Evolutionary conservation across 345 rosid genomes (phyloP).

Genomic region (Gossypium raimondii): DNA sequence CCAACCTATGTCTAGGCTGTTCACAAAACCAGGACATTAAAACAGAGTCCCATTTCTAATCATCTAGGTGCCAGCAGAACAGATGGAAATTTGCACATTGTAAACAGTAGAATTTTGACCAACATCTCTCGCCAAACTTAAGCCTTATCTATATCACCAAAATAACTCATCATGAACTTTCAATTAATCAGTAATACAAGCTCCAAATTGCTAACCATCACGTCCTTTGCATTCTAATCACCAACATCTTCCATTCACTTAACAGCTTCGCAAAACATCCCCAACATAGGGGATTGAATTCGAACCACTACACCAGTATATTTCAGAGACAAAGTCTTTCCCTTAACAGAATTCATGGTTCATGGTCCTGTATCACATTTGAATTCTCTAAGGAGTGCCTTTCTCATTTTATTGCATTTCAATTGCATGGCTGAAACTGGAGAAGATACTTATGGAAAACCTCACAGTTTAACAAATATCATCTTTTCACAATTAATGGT

Average conservation of each 20-base stretch:
- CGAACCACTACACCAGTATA: not conserved
- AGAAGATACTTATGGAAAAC: conserved; percentile 11
- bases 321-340: not conserved
- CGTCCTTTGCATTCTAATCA: not conserved
- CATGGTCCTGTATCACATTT: not conserved
- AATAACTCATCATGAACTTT: not conserved
- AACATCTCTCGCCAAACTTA: not conserved
- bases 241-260: conserved; percentile 3
- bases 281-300: not conserved
- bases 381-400: conserved; percentile 4
- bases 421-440: not conserved
- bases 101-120: not conserved
- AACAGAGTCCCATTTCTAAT: conserved; percentile 4
- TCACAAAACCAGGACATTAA: conserved; percentile 11
- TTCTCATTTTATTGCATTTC: conserved; percentile 9
- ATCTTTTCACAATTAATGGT: conserved; percentile 10
- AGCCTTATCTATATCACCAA: conserved; percentile 1
- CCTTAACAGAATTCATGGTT: not conserved
- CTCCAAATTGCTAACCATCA: conserved; percentile 6
- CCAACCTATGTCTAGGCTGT: conserved; percentile 22
- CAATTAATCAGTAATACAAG: not conserved
- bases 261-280: not conserved
- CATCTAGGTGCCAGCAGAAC: conserved; percentile 6
- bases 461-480: conserved; percentile 3
- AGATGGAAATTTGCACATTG: not conserved